Conservation (phyloP, 768 basidiomycete genomes). For the Plicaturopsis crispa region DNA sequence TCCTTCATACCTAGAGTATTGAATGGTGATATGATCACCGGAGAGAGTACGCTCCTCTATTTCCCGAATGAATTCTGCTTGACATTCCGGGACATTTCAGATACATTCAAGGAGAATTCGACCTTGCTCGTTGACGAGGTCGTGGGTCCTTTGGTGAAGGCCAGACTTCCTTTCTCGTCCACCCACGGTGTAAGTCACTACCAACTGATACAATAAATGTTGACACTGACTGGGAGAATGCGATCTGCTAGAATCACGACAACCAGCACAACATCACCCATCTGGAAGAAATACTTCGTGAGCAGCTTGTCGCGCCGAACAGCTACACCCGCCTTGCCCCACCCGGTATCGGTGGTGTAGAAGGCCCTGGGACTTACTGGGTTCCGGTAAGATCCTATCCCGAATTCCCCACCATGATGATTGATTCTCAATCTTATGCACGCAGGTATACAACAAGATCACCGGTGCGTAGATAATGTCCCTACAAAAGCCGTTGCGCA, state of each 20-base stretch:
- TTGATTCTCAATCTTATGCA: background rate
- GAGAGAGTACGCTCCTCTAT: conserved; percentile 41
- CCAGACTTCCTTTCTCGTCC: conserved; percentile 56
- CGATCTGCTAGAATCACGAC: conserved; percentile 57
- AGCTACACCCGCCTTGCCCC: conserved; percentile 62
- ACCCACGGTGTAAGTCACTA: conserved; percentile 51
- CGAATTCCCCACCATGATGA: background rate
- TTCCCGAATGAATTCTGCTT: background rate
- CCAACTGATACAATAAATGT: background rate
- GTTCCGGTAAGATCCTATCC: conserved; percentile 56
- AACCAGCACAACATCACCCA: conserved; percentile 70
- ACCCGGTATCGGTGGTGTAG: conserved; percentile 49
- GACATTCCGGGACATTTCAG: conserved; percentile 26
- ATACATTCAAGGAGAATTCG: conserved; percentile 61
- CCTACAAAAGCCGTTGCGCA: no score
- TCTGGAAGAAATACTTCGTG: conserved; percentile 54
- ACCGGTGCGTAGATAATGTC: conserved; percentile 29
- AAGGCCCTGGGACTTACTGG: conserved; percentile 71
- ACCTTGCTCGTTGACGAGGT: conserved; percentile 60
- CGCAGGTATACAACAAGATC: conserved; percentile 29
- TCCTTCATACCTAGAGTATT: conserved; percentile 37
- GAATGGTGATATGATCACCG: conserved; percentile 71
- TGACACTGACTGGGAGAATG: background rate
- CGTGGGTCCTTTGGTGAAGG: conserved; percentile 49
- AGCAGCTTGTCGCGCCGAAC: conserved; percentile 41